Conservation (phyloP, 73 alveolate species). For the Halteria grandinella region DNA sequence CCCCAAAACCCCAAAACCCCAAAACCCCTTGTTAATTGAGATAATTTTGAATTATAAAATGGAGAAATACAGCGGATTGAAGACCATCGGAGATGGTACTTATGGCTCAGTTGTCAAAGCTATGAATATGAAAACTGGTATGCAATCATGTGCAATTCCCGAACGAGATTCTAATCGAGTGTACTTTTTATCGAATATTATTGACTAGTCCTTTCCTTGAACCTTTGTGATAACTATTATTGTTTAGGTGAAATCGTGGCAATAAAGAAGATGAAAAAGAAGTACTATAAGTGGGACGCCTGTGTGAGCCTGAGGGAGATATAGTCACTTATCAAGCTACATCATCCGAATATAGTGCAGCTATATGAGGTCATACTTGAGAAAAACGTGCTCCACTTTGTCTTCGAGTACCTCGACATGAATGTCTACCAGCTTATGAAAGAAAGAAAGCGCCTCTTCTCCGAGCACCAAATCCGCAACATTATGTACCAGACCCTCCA, state of each 20-base stretch:
- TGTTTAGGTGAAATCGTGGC: conserved; percentile 85
- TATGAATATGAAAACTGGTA: conserved; percentile 69
- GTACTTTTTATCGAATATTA: too few relatives aligned
- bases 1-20: too few relatives aligned
- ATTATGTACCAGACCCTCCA: conserved; percentile 93
- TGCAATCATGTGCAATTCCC: too few relatives aligned
- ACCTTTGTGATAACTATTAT: neutral
- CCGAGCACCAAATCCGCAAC: conserved; percentile 92
- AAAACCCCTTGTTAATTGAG: too few relatives aligned
- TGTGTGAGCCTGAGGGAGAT: conserved; percentile 54
- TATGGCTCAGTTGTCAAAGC: conserved; percentile 80
- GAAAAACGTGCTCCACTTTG: conserved; percentile 95
- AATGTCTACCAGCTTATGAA: conserved; percentile 94
- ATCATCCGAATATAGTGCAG: conserved; percentile 85
- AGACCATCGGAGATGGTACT: conserved; percentile 86
- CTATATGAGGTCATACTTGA: conserved; percentile 86
- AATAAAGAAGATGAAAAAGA: conserved; percentile 85
- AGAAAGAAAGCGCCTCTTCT: conserved; percentile 86
- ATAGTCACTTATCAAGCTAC: conserved; percentile 74
- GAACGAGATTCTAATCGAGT: too few relatives aligned
- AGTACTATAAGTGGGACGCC: conserved; percentile 82
- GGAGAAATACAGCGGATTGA: conserved; percentile 79
- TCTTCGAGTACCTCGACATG: conserved; percentile 97
- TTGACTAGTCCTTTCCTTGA: too few relatives aligned
- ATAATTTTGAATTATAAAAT: conserved; percentile 60